These are phyloP conservation scores for Diaporthe batatas DNA, from an alignment of 2,329 filamentous ascomycete genomes.

Conservation along the genomic window DNA sequence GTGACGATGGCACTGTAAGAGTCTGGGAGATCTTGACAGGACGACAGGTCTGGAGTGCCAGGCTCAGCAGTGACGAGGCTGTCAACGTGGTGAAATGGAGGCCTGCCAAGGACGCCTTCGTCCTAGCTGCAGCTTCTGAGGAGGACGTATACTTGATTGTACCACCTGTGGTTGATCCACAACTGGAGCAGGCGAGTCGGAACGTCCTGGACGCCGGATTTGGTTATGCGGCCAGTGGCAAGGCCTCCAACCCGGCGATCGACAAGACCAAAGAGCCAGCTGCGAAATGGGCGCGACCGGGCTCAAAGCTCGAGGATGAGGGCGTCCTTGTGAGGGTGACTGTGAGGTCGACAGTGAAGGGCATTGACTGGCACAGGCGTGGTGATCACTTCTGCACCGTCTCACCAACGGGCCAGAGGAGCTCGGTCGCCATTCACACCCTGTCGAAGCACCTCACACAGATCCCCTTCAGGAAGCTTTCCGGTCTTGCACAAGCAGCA, in stretches of 20 bases:
- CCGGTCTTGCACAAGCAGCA: slow-evolving; percentile 85
- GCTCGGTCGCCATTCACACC: slow-evolving; percentile 93
- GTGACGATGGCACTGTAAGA: slow-evolving; percentile 92
- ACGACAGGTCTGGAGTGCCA: slow-evolving; percentile 87
- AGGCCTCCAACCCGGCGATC: slow-evolving; percentile 63
- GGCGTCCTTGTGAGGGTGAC: slow-evolving; percentile 86
- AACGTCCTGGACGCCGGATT: slow-evolving; percentile 90
- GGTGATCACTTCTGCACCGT: slow-evolving; percentile 96
- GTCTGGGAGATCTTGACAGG: slow-evolving; percentile 91
- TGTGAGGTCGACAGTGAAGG: slow-evolving; percentile 84
- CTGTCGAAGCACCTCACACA: slow-evolving; percentile 95
- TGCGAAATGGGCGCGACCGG: slow-evolving; percentile 87
- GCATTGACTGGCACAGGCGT: slow-evolving; percentile 91
- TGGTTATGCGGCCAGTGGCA: slow-evolving; percentile 81
- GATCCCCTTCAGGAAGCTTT: slow-evolving; percentile 85
- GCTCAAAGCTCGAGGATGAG: slow-evolving; percentile 77
- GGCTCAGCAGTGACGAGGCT: slow-evolving; percentile 81
- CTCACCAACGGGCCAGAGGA: slow-evolving; percentile 81
- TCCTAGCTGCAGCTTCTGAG: slow-evolving; percentile 86
- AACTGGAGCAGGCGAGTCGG: slow-evolving; percentile 79
- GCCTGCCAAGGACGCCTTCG: slow-evolving; percentile 82
- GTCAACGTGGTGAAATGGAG: slow-evolving; percentile 93
- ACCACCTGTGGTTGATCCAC: slow-evolving; percentile 78
- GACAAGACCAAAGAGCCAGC: slow-evolving; percentile 79
- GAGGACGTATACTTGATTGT: slow-evolving; percentile 90